Evolutionary conservation across 2,329 filamentous ascomycete species (phyloP), one percentile per base, ranked within the genome.

Genomic region (Alternaria dauci): DNA sequence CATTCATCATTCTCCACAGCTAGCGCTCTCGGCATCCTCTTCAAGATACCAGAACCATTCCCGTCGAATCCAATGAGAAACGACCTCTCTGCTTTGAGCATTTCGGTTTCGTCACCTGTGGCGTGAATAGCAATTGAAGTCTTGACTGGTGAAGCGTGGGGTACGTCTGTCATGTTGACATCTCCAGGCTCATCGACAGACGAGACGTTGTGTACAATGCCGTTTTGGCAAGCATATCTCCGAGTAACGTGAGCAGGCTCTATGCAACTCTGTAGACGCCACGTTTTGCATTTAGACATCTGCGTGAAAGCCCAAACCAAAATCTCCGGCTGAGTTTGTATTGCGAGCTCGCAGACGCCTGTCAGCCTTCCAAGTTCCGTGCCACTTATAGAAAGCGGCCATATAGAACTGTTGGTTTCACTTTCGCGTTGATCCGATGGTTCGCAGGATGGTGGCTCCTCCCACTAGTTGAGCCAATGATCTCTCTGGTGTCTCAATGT

Each of bases 291-390:
- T 59, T 79, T 72, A 0, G 83, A 82, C 36, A 79, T 69, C 1
- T 76, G 74, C 16, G 78, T 75, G 65, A 87, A 86, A 0, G 82
- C 84, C 83, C 85, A 87, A n/a, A 87, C 75, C 0, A 80, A 76
- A 30, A 86, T 77, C 20, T 81, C 78, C 30, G 68, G 79, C 50
- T 63, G 78, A 62, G 78, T 84, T 70, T 81, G 78, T 14, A 88
- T 71, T 0, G 83, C 80, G 9, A 88, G 65, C 62, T 87, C 85
- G 25, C 84, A 83, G 3, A 86, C 67, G 8, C 78, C 79, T 3
- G 76, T 65, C 23, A 85, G 74, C 2, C 62, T 78, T 0, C 81
- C 84, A 51, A 88, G 81, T 61, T 82, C 73, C 50, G 81, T 82
- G 8, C 86, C 86, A 14, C 78, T 75, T 3, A 87, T 77, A 52